These are phyloP conservation scores for Pseudogymnoascus sp. DNA, from an alignment of 2,329 filamentous ascomycete species.

Conservation along the genomic window DNA sequence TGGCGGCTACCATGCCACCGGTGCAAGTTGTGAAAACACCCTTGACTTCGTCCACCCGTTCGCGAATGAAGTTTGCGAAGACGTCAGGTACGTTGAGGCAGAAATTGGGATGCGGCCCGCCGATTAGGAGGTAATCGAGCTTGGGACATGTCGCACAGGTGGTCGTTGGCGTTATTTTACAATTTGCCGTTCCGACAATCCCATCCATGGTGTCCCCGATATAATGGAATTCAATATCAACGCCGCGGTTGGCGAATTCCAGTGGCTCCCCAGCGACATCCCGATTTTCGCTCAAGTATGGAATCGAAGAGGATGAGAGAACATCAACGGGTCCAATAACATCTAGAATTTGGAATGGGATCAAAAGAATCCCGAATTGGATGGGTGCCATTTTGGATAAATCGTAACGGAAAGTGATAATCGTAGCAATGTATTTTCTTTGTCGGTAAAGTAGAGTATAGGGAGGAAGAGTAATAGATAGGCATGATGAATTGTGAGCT, in stretches of 20 bases:
- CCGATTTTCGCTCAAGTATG: not conserved
- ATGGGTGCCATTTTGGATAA: constrained; percentile 21
- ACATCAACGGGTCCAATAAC: constrained; percentile 23
- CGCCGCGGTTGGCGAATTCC: constrained; percentile 18
- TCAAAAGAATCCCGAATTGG: constrained; percentile 23
- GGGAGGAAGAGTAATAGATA: not conserved
- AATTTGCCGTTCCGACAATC: constrained; percentile 20
- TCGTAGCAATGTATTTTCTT: not conserved
- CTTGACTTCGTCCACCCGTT: constrained; percentile 39
- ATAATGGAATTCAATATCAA: constrained; percentile 30
- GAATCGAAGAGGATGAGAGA: constrained; percentile 13
- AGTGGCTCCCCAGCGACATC: not conserved
- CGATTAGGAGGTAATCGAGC: constrained; percentile 32
- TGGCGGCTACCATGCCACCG: constrained; percentile 28
- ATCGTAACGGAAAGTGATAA: not conserved
- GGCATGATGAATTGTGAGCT: not conserved
- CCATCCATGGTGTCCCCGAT: constrained; percentile 29
- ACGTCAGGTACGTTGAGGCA: constrained; percentile 26
- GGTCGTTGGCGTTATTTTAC: constrained; percentile 25
- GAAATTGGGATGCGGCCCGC: constrained; percentile 25
- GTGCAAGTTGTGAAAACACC: constrained; percentile 37
- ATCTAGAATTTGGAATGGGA: constrained; percentile 24
- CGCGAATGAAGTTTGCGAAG: constrained; percentile 34
- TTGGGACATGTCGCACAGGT: constrained; percentile 31
- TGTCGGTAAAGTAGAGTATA: not conserved